Percentiles rank a stretch among this genome's conserved stretches.
These are phyloP conservation scores for Cadophora sp. DNA, from an alignment of 2,329 filamentous ascomycete genomes.

Conservation along the genomic window DNA sequence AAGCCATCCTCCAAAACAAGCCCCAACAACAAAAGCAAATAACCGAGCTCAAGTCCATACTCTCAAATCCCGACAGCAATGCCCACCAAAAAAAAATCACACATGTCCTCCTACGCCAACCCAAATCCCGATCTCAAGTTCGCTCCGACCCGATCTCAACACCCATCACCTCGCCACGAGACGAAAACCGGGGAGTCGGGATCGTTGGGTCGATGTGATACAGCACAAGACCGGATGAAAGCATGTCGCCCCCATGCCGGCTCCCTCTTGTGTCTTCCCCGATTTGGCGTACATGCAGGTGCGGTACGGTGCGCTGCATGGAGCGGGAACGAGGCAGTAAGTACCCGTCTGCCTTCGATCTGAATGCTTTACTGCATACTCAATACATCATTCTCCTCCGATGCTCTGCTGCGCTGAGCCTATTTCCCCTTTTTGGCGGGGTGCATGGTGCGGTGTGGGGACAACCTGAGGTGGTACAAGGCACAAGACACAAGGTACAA, in stretches of 20 bases:
- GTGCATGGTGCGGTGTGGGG: not conserved
- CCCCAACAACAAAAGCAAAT: not conserved
- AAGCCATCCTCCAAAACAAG: not conserved
- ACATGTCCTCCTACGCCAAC: not conserved
- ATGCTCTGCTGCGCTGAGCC: not conserved
- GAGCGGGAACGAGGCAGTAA: not conserved
- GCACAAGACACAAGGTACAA: not conserved
- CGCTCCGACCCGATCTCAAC: not conserved
- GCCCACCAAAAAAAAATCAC: not conserved
- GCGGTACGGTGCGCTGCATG: not conserved
- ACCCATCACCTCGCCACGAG: not conserved
- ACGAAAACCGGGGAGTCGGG: constrained; percentile 11
- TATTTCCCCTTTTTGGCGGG: not conserved
- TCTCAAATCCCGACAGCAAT: not conserved
- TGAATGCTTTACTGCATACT: not conserved
- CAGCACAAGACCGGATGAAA: not conserved
- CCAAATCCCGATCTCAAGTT: not conserved
- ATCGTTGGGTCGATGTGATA: not conserved
- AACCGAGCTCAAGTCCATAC: not conserved
- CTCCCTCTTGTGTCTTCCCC: not conserved
- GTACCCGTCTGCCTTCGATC: not conserved
- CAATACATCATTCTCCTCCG: no score
- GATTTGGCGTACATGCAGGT: not conserved
- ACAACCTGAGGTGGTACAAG: constrained; percentile 1
- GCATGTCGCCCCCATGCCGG: not conserved